Evolutionary conservation across 345 rosid genomes (phyloP).

Genomic region (Syzygium aqueum): DNA sequence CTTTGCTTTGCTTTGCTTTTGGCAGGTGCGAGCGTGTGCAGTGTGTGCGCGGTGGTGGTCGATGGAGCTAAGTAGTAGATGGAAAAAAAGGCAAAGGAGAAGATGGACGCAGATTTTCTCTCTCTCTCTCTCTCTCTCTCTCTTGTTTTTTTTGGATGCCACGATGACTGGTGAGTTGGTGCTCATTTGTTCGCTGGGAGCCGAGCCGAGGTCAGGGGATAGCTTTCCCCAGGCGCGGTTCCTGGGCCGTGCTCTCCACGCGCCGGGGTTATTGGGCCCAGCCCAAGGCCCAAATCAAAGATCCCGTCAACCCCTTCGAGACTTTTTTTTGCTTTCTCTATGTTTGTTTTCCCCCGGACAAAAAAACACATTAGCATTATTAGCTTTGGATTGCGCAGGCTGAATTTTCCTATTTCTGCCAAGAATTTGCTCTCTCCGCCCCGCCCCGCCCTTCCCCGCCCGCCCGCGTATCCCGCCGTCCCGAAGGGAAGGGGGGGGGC

Average conservation of each 20-base stretch:
- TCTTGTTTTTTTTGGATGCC: not conserved
- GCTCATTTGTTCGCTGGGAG: not conserved
- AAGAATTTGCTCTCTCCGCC: no score
- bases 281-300: not conserved
- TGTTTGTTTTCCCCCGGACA: no score
- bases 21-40: not conserved
- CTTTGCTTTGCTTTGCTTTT: no score
- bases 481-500: no score
- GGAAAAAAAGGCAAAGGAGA: not conserved
- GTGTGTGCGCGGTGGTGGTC: not conserved
- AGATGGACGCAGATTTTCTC: not conserved
- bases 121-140: not conserved
- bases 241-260: not conserved
- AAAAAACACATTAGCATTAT: no score
- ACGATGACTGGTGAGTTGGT: not conserved
- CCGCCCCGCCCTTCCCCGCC: no score
- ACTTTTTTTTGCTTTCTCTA: no score
- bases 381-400: not conserved
- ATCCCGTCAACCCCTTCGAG: not conserved
- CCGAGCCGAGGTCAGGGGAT: not conserved
- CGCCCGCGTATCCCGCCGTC: no score
- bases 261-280: not conserved
- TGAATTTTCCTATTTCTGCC: not conserved
- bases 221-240: not conserved
- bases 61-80: not conserved